Base-by-base conservation (phyloP, 768 basidiomycete species). In the Tylopilus cervinicoccineus region DNA sequence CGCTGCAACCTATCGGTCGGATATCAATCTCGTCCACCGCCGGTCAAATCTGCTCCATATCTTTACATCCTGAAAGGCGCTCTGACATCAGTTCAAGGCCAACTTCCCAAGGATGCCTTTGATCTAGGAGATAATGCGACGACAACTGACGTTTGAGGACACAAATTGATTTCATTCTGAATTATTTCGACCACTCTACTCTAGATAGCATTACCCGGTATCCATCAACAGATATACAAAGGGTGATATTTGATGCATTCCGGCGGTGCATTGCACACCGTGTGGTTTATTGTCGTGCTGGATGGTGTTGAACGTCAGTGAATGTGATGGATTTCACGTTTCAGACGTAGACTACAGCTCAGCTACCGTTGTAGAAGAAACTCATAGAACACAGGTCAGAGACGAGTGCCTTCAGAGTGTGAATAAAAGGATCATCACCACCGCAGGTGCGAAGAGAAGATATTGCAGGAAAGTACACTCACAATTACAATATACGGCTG, bases 21-120 rank as follows among this genome's bases (percentile, higher is more conserved):
- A 37, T 95, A 95, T 67, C 92, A 94, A 65, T 75, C 81, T 16
- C 76, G 74, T 29, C 83, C 86, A 5, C 87, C 86, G 1, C 90
- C 91, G 28, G 74, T 76, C 36, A 91, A 88, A 67, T 79, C 81
- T 3, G 84, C 79, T 3, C 81, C 87, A 1, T 93, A 83, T 66
- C 59, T 93, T 31, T 95, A 93, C 63, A 80, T 94, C 46, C 56
- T 90, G 41, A 74, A 80, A 38, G 93, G 93, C 5, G 85, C 89
- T 16, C 75, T 95, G 48, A 91, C 88, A n/a, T 87, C 88, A 60
- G 71, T 86, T 56, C 93, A 95, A 72, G 93, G 93, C 28, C 84
- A 92, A 60, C 70, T 93, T 27, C 93, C 93, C 10, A 68, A 76
- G 38, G 89, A 90, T 54, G 93, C 93, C 6, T 91, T 94, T 60